Percentiles rank a stretch among this genome's conserved stretches.
phyloP scores from a whole-genome alignment of 768 basidiomycete species.

The Antrodiella citrinella region DNA sequence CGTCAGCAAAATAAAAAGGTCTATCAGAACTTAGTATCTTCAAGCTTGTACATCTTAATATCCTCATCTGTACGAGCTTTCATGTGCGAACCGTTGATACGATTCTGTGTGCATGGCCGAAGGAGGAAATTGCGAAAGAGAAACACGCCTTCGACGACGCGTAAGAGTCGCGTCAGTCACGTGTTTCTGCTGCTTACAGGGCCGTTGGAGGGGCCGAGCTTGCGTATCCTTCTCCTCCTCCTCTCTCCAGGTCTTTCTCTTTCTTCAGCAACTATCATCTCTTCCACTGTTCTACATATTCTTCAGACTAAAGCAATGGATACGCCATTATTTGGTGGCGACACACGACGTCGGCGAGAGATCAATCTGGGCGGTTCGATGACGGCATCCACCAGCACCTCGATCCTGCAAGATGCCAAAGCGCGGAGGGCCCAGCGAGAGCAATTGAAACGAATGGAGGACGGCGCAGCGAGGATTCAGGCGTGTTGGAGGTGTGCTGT shows the following conservation, averaged over 20 bases:
- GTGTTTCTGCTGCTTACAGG: background rate
- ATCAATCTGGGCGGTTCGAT: conserved; percentile 73
- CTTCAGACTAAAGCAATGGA: too few species aligned
- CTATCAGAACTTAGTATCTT: too few species aligned
- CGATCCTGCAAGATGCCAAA: conserved; percentile 57
- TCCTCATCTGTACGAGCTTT: too few species aligned
- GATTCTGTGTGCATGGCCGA: too few species aligned
- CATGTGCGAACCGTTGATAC: too few species aligned
- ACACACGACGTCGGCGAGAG: conserved; percentile 36
- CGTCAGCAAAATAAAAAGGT: too few species aligned
- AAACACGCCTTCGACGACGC: too few species aligned
- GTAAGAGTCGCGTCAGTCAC: background rate
- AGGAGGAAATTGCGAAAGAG: too few species aligned
- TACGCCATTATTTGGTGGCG: conserved; percentile 39
- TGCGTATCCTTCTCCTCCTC: background rate
- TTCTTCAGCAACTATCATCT: background rate
- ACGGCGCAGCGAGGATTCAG: conserved; percentile 56
- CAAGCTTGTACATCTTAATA: too few species aligned
- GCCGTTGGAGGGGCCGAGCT: background rate
- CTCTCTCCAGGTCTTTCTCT: background rate
- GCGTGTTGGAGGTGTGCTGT: conserved; percentile 57
- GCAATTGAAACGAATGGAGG: conserved; percentile 44
- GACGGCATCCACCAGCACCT: conserved; percentile 39
- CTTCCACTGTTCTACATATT: conserved; percentile 21
- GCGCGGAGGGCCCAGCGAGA: conserved; percentile 50